phyloP scores from a whole-genome alignment of 1,139 yeast species.

The Zygosaccharomyces sapae region DNA sequence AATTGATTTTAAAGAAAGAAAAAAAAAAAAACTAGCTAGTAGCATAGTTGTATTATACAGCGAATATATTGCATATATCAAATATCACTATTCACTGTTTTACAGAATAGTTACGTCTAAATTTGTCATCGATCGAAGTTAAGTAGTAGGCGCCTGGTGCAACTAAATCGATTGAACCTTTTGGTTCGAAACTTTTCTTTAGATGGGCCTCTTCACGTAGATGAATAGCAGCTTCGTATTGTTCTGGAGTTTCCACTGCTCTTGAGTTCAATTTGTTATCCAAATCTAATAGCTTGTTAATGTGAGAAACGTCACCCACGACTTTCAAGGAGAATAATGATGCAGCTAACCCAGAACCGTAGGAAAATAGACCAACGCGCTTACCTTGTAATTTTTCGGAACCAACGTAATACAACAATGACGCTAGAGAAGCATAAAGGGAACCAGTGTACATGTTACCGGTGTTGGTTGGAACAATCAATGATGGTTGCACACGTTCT shows the following conservation, averaged over 20 bases:
- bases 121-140: constrained; percentile 79
- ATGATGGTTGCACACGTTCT: constrained; percentile 73
- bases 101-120: constrained; percentile 71
- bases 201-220: constrained; percentile 87
- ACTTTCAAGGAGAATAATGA: constrained; percentile 78
- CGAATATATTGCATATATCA: neutral
- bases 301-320: constrained; percentile 71
- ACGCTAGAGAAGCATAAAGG: constrained; percentile 80
- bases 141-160: constrained; percentile 79
- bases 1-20: too few relatives aligned
- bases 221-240: constrained; percentile 75
- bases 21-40: too few relatives aligned
- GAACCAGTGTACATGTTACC: constrained; percentile 99
- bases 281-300: constrained; percentile 63
- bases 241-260: constrained; percentile 63
- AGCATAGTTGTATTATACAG: neutral
- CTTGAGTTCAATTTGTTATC: constrained; percentile 69
- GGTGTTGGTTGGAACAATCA: constrained; percentile 88
- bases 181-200: constrained; percentile 72
- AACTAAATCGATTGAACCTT: constrained; percentile 70
- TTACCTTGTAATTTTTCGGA: constrained; percentile 70
- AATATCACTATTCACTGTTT: constrained; percentile 42
- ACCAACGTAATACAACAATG: constrained; percentile 73
- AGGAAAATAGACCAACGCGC: constrained; percentile 89
- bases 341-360: constrained; percentile 97